Evolutionary conservation across 2,329 filamentous ascomycete genomes (phyloP), one percentile per base, ranked within the genome.

Genomic region (Xylaria sp.): DNA sequence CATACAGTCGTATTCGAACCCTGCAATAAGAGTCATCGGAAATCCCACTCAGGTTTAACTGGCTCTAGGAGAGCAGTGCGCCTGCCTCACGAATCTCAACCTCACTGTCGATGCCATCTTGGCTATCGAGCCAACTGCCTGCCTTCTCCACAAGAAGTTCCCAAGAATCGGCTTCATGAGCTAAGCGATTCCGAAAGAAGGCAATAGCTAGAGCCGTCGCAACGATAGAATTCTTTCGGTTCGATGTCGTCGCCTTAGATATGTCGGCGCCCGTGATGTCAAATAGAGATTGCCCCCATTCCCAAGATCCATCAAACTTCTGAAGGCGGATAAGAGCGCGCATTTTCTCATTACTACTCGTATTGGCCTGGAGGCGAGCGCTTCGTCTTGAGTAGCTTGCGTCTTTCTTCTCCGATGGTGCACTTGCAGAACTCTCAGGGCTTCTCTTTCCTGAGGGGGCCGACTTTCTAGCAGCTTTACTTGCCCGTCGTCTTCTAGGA

Each of bases 241-340:
- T 48, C 51, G 28, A 18, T 1, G 10, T 50, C 58, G 52, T 61
- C 25, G 58, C 32, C 8, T 52, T 61, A n/a, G 58, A 51, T 39
- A 51, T 15, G n/a, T 51, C 12, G 13, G 58, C 58, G 23, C 52
- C 50, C 12, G 50, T 55, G 39, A 64, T 46, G n/a, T 64, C 41
- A n/a, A 64, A 52, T 9, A 64, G n/a, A 12, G 52, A 50, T 4
- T 51, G 39, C 15, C 12, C 41, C 63, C 63, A 69, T 23, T 63
- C 37, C 67, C 67, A 69, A 46, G 63, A 69, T 44, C 67, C 67
- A 15, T 69, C 57, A 25, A 52, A 69, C 4, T 66, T 69, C 63
- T 69, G 67, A 23, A 69, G 52, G 20, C 67, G 57, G 46, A 69
- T 69, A 13, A 69, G 39, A 23, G 57, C 58, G 12, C 63, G 44